phyloP scores from a whole-genome alignment of 805 yeast species.

The Starmerella sp. region DNA sequence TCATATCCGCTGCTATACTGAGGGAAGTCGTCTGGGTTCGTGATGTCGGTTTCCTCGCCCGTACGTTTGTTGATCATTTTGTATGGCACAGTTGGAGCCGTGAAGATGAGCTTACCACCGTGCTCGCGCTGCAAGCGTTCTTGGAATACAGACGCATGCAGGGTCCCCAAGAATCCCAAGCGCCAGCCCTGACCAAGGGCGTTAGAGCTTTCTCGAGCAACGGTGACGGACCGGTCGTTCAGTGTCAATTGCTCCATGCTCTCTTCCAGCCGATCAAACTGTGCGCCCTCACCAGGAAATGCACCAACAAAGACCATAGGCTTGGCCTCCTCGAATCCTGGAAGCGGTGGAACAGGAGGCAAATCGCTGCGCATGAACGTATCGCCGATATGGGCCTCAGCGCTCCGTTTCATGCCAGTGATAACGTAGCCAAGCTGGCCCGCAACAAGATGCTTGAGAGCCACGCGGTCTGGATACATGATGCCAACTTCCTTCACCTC shows the following conservation, averaged over 20 bases:
- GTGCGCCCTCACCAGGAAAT: constrained; percentile 89
- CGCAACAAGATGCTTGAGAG: constrained; percentile 54
- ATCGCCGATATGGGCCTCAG: constrained; percentile 85
- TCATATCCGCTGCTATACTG: constrained; percentile 33
- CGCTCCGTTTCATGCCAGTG: constrained; percentile 85
- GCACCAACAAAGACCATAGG: constrained; percentile 99
- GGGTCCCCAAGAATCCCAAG: constrained; percentile 82
- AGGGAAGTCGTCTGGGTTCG: constrained; percentile 92
- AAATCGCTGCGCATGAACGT: constrained; percentile 51
- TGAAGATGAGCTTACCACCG: constrained; percentile 81
- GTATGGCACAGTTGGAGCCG: constrained; percentile 95
- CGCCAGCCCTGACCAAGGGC: constrained; percentile 98
- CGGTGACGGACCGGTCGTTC: constrained; percentile 82
- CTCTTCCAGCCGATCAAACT: constrained; percentile 80
- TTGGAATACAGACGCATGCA: constrained; percentile 90
- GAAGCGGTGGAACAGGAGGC: constrained; percentile 56
- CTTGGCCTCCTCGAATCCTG: constrained; percentile 92
- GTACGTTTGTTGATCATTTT: constrained; percentile 51
- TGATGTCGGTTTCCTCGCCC: constrained; percentile 53
- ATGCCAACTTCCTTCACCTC: constrained; percentile 90
- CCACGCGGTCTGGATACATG: constrained; percentile 79
- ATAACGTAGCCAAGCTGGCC: constrained; percentile 93
- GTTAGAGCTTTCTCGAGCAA: constrained; percentile 81
- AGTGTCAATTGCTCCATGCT: constrained; percentile 77
- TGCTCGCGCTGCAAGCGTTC: constrained; percentile 88